Evolutionary conservation across 2,329 filamentous ascomycete genomes (phyloP).

Genomic region (Epichloe baconii): DNA sequence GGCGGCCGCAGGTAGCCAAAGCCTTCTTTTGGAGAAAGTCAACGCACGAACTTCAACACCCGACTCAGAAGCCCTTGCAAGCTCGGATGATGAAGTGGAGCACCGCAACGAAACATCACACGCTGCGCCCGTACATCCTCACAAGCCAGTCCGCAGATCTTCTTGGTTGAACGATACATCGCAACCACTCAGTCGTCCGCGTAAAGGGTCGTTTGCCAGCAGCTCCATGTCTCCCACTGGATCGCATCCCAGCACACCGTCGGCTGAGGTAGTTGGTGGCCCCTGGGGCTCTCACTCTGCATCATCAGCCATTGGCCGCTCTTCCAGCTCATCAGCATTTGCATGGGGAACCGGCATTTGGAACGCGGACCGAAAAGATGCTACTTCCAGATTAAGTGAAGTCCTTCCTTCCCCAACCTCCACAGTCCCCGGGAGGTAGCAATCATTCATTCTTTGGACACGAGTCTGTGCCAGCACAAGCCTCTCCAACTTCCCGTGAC

Average conservation of each 20-base stretch:
- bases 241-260: constrained; percentile 71
- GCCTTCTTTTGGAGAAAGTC: constrained; percentile 59
- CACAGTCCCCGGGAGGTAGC: constrained; percentile 32
- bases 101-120: constrained; percentile 42
- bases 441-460: constrained; percentile 35
- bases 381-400: constrained; percentile 59
- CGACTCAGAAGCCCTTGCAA: constrained; percentile 85
- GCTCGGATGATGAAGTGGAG: constrained; percentile 85
- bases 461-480: constrained; percentile 32
- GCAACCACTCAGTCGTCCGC: constrained; percentile 46
- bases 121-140: constrained; percentile 28
- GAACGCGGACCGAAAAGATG: constrained; percentile 68
- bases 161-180: constrained; percentile 82
- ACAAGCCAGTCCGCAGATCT: constrained; percentile 55
- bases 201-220: constrained; percentile 67
- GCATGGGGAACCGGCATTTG: constrained; percentile 73
- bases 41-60: constrained; percentile 75
- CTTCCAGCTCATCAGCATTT: constrained; percentile 31
- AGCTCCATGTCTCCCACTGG: constrained; percentile 65
- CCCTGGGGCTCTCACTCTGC: constrained; percentile 42
- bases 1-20: constrained; percentile 44
- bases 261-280: constrained; percentile 43
- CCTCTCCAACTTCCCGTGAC: constrained; percentile 38
- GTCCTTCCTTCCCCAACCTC: constrained; percentile 66
- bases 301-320: constrained; percentile 34